Conservation (phyloP, 495 filamentous ascomycete species). For the Penicillium taxi region DNA sequence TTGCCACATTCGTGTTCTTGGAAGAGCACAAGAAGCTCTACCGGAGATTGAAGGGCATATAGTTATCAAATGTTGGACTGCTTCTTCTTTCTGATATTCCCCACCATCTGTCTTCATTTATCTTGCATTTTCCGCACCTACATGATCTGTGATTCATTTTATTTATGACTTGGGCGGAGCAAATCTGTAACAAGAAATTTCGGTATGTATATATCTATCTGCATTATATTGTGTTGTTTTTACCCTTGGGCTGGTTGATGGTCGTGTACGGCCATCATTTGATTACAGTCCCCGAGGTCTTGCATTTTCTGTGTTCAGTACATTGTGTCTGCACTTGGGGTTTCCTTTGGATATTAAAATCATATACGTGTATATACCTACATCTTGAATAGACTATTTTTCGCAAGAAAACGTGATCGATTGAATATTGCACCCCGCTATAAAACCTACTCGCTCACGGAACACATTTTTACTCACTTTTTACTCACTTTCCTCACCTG, state of each 20-base stretch:
- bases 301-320: slow-evolving; percentile 6
- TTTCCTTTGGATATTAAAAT: slow-evolving; percentile 8
- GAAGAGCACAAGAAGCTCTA: slow-evolving; percentile 64
- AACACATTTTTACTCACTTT: slow-evolving; percentile 1
- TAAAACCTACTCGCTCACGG: not conserved
- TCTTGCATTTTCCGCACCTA: slow-evolving; percentile 9
- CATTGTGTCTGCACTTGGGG: slow-evolving; percentile 6
- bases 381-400: slow-evolving; percentile 17
- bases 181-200: slow-evolving; percentile 13
- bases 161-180: slow-evolving; percentile 13
- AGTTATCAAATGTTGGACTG: slow-evolving; percentile 30
- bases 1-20: slow-evolving; percentile 89
- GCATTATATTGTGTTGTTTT: slow-evolving; percentile 14
- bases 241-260: not conserved
- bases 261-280: too few species aligned
- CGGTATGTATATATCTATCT: slow-evolving; percentile 22
- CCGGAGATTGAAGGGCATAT: slow-evolving; percentile 38
- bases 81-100: slow-evolving; percentile 39
- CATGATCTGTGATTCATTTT: slow-evolving; percentile 4
- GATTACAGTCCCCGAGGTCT: too few species aligned
- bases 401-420: slow-evolving; percentile 8
- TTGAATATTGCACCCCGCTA: not conserved
- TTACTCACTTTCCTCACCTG: not conserved
- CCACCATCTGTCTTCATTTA: slow-evolving; percentile 9
- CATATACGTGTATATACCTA: slow-evolving; percentile 23